Percentiles rank a stretch among this genome's conserved stretches.
These are phyloP conservation scores for Fagus crenata DNA, from an alignment of 306 rosid species.

Conservation along the genomic window DNA sequence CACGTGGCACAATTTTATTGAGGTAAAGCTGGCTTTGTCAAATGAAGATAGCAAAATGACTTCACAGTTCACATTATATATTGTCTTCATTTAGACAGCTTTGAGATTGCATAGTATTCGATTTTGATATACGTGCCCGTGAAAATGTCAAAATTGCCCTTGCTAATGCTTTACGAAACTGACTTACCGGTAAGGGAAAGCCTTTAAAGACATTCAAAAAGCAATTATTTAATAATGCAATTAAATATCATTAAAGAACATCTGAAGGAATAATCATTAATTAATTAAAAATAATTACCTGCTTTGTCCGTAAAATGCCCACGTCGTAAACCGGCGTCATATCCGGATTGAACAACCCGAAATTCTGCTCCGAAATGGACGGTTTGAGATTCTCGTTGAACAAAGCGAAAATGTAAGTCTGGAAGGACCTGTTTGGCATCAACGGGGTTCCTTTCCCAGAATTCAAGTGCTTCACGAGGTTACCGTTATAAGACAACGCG, in stretches of 20 bases:
- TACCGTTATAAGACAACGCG: conserved; percentile 68
- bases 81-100: no score
- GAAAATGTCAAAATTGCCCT: no score
- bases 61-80: no score
- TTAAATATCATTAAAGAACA: background rate
- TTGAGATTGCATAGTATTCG: no score
- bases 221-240: no score
- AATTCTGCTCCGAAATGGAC: conserved; percentile 60
- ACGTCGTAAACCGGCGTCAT: conserved; percentile 66
- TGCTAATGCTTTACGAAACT: no score
- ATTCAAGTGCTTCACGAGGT: conserved; percentile 60
- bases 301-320: conserved; percentile 40
- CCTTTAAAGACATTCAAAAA: no score
- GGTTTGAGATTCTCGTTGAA: conserved; percentile 79
- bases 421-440: conserved; percentile 73
- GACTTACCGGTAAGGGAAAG: no score
- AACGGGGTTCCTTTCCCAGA: conserved; percentile 83
- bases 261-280: background rate
- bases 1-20: no score
- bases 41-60: no score
- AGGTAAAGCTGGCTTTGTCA: no score
- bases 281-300: conserved; percentile 41
- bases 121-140: no score
- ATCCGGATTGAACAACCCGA: conserved; percentile 76
- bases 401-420: conserved; percentile 62